These are phyloP conservation scores for Gloeopeniophorella convolvens DNA, from an alignment of 768 basidiomycete species.

Conservation along the genomic window DNA sequence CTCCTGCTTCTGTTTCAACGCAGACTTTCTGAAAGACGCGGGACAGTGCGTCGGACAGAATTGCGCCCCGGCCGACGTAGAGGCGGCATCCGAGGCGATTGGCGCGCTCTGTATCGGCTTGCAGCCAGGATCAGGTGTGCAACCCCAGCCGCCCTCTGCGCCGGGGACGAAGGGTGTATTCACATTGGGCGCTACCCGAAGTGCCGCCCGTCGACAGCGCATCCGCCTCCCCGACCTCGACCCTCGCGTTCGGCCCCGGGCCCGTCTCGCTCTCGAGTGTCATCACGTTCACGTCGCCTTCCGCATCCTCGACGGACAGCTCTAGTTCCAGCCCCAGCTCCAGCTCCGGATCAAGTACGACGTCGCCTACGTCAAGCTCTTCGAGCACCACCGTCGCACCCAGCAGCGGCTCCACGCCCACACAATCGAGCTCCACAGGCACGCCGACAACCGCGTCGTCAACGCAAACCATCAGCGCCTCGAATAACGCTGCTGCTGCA, in stretches of 20 bases:
- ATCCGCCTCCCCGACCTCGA: too few species aligned
- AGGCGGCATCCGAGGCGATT: background rate
- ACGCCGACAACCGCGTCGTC: background rate
- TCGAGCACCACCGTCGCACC: background rate
- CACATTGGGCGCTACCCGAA: too few species aligned
- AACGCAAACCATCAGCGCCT: background rate
- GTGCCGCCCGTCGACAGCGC: too few species aligned
- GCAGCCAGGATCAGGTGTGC: background rate
- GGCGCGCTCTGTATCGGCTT: background rate
- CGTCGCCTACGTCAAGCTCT: background rate
- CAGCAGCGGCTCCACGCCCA: background rate
- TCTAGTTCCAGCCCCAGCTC: too few species aligned
- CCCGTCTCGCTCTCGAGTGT: too few species aligned
- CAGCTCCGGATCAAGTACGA: too few species aligned
- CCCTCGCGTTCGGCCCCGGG: too few species aligned
- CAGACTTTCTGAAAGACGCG: background rate
- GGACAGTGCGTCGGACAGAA: background rate
- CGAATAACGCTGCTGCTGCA: background rate
- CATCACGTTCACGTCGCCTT: too few species aligned
- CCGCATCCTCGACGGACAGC: too few species aligned
- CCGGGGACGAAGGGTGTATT: too few species aligned
- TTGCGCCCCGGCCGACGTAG: background rate
- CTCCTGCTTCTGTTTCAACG: background rate
- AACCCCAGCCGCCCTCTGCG: background rate
- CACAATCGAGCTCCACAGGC: background rate